phyloP scores from a whole-genome alignment of 1,284 basidiomycete species.

The Exobasidium rhododendri region DNA sequence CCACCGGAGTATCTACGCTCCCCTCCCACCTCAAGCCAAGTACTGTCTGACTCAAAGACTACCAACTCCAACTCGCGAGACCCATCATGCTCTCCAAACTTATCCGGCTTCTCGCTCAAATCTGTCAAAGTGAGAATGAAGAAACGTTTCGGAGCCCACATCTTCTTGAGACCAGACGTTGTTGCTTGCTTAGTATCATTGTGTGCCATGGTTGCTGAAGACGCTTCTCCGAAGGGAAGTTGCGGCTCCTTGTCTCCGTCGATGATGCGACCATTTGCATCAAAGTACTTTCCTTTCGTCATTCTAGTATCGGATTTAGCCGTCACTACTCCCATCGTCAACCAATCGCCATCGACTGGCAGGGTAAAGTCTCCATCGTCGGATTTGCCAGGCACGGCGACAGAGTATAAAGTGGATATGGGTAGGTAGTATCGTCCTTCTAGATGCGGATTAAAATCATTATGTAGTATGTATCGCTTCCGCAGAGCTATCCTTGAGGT shows the following conservation, averaged over 20 bases:
- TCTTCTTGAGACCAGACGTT: neutral
- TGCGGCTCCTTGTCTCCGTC: neutral
- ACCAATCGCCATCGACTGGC: constrained; percentile 85
- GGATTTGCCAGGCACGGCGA: constrained; percentile 12
- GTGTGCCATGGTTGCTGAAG: neutral
- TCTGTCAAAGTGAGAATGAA: neutral
- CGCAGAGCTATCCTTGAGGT: constrained; percentile 63
- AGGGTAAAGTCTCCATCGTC: constrained; percentile 69
- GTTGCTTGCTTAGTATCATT: neutral
- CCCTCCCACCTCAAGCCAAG: neutral
- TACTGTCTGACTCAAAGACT: constrained; percentile 1
- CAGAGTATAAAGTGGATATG: constrained; percentile 79
- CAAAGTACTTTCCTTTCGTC: neutral
- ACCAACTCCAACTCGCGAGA: constrained; percentile 4
- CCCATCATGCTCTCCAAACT: neutral
- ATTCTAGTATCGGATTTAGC: neutral
- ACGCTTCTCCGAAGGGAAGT: neutral
- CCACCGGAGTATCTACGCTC: constrained; percentile 3
- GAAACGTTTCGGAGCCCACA: neutral
- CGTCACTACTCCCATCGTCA: constrained; percentile 66
- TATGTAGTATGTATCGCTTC: constrained; percentile 70
- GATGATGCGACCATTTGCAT: neutral
- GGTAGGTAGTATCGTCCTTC: constrained; percentile 79
- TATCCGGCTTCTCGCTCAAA: neutral
- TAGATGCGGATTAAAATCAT: constrained; percentile 76